Percentiles rank a stretch among this genome's conserved stretches.
phyloP scores from a whole-genome alignment of 257 asterid species.

The Nyctanthes arbortristis region DNA sequence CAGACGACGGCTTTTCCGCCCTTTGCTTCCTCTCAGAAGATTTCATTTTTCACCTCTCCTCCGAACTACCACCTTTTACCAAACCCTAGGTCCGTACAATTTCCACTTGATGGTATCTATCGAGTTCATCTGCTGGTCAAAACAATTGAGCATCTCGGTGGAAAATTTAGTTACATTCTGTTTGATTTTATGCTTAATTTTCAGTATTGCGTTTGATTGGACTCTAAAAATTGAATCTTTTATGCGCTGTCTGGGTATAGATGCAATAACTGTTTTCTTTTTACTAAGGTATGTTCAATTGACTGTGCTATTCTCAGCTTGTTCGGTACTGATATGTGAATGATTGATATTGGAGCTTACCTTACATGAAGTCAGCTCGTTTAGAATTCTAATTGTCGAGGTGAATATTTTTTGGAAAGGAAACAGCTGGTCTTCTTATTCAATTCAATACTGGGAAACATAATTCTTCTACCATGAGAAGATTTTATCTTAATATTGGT shows the following conservation, averaged over 20 bases:
- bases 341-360: neutral
- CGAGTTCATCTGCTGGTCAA: slow-evolving; percentile 1
- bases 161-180: neutral
- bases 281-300: neutral
- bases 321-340: neutral
- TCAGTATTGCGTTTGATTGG: neutral
- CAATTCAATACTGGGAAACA: neutral
- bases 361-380: neutral
- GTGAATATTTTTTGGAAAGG: neutral
- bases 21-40: slow-evolving; percentile 22
- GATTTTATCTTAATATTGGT: neutral
- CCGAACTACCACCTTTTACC: slow-evolving; percentile 26
- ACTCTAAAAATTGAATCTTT: neutral
- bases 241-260: neutral
- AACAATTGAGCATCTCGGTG: neutral
- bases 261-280: neutral
- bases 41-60: neutral
- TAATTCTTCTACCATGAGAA: neutral
- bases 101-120: neutral
- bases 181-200: neutral
- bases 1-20: slow-evolving; percentile 25
- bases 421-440: neutral
- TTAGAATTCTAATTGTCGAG: neutral
- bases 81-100: slow-evolving; percentile 55
- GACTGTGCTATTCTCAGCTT: neutral